Evolutionary conservation across 768 basidiomycete species (phyloP), one percentile per base, ranked within the genome.

Genomic region (Leccinellum albellum): DNA sequence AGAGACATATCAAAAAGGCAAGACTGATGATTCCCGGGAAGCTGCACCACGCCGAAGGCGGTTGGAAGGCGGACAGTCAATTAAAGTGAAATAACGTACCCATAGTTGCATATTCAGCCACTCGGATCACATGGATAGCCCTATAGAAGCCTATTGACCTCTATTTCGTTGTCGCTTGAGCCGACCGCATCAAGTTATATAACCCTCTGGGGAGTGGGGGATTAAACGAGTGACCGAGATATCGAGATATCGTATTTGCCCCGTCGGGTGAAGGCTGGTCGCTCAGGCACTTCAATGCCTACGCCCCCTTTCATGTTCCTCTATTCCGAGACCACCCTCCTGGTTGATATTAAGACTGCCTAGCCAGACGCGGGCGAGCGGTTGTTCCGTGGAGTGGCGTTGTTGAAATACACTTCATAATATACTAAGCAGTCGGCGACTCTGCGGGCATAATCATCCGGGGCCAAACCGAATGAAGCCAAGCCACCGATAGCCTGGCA

Each of bases 1-100:
- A 24, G 84, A 79, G 78, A 71, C 72, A 45, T 68, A 75, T 55
- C 76, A 77, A 70, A 75, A 66, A 51, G 67, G 61, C 37, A 62
- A 65, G 54, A 51, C 44, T 33, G 71, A 72, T 50, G 67, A 64
- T 50, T 66, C 57, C 35, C 59, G 66, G 61, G 76, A 77, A 54
- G 76, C 78, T 57, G 81, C 78, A 54, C 67, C 73, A 59, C 78
- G 84, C 65, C 72, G 82, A 63, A 77, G 84, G 66, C 78, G 83
- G 56, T 71, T 85, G 46, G 83, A 85, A 64, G 78, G 79, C 53
- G 83, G 84, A 37, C 78, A 64, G 56, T 73, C 78, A 58, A 77
- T 77, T 55, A 85, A 84, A 71, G 77, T 84, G 64, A 80, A 80
- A 68, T 85, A 76, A 72, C 49, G 53, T 56, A 46, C 51, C 46